Conservation (phyloP, 306 rosid species). For the Benincasa hispida region DNA sequence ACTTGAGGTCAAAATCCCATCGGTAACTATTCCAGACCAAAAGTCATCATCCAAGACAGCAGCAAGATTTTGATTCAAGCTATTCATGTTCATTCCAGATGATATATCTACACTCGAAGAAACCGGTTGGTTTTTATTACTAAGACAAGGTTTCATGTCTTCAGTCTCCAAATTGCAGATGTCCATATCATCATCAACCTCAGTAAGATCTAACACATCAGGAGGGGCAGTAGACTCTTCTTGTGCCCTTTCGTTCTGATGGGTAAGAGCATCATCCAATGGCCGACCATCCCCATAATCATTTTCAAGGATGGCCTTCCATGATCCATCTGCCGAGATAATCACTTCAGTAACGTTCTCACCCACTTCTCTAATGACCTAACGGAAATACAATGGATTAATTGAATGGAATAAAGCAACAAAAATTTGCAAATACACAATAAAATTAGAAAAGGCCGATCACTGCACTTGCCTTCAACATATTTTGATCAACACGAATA, state of each 20-base stretch:
- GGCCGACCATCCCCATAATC: conserved; percentile 26
- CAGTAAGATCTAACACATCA: conserved; percentile 56
- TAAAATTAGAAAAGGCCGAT: conserved; percentile 14
- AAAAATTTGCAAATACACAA: conserved; percentile 8
- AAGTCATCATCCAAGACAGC: conserved; percentile 30
- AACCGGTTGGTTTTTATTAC: conserved; percentile 12
- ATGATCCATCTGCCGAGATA: conserved; percentile 72
- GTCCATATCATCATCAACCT: conserved; percentile 43
- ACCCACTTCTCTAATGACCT: conserved; percentile 75
- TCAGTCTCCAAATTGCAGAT: conserved; percentile 18
- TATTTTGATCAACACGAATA: conserved; percentile 62
- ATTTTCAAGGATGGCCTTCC: conserved; percentile 52
- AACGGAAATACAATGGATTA: background rate
- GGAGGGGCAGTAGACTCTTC: conserved; percentile 22
- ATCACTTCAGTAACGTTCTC: conserved; percentile 51
- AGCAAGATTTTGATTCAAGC: conserved; percentile 24
- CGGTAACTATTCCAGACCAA: conserved; percentile 27
- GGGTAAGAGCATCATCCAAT: conserved; percentile 14
- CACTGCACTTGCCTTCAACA: conserved; percentile 66
- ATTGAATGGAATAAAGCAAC: background rate
- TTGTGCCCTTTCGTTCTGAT: conserved; percentile 28
- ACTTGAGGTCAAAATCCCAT: background rate
- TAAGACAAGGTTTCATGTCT: conserved; percentile 46
- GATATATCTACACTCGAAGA: conserved; percentile 14
- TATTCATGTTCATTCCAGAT: conserved; percentile 6